Conservation (phyloP, 1,284 basidiomycete species). For the Heterobasidion parviporum region DNA sequence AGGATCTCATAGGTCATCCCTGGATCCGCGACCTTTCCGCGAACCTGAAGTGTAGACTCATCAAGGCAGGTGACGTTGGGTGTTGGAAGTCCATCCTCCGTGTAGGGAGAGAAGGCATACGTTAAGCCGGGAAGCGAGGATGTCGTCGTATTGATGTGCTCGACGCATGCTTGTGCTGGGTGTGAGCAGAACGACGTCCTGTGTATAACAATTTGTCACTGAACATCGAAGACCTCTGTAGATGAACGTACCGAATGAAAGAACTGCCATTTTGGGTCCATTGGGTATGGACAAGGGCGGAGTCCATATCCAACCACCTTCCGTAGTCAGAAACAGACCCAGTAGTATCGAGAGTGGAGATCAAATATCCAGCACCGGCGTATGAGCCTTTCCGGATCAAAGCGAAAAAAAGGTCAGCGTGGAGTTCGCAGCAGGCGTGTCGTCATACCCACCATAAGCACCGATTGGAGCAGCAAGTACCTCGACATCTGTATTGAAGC, state of each 20-base stretch:
- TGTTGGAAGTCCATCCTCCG: slow-evolving; percentile 40
- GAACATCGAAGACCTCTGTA: neutral
- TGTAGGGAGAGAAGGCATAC: slow-evolving; percentile 42
- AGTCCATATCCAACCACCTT: slow-evolving; percentile 64
- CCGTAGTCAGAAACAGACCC: slow-evolving; percentile 39
- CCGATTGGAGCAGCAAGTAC: slow-evolving; percentile 44
- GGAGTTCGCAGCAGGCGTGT: neutral
- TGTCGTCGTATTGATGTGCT: slow-evolving; percentile 37
- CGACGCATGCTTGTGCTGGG: slow-evolving; percentile 49
- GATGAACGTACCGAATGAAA: slow-evolving; percentile 35
- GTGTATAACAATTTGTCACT: neutral
- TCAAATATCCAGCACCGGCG: slow-evolving; percentile 53
- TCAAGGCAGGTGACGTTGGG: slow-evolving; percentile 58
- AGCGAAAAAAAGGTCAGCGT: neutral
- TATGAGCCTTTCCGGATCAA: slow-evolving; percentile 46
- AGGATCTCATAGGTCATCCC: slow-evolving; percentile 69
- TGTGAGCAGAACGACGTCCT: slow-evolving; percentile 68
- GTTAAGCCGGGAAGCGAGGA: slow-evolving; percentile 29
- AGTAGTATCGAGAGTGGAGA: slow-evolving; percentile 38
- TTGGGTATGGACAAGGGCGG: slow-evolving; percentile 43
- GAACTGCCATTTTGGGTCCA: slow-evolving; percentile 46
- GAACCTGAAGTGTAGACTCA: slow-evolving; percentile 44
- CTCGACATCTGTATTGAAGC: slow-evolving; percentile 36
- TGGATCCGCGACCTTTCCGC: slow-evolving; percentile 39
- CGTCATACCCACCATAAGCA: slow-evolving; percentile 44